Conservation (phyloP, 345 rosid species). For the Barbarea vulgaris region DNA sequence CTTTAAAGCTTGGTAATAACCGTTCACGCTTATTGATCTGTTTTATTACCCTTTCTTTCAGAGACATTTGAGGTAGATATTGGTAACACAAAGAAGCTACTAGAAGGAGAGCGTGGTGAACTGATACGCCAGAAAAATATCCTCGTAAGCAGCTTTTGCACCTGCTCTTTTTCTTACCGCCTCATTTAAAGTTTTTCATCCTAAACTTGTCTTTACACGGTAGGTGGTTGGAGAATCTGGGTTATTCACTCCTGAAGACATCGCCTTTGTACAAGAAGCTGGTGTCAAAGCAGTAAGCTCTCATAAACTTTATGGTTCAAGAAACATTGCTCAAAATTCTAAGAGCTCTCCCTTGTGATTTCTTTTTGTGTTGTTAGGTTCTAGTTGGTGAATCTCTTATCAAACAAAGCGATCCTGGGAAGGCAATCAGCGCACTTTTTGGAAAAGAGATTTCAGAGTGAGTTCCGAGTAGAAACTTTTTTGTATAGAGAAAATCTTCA, state of each 20-base stretch:
- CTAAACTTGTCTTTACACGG: constrained; percentile 24
- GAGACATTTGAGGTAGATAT: constrained; percentile 88
- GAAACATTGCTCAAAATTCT: constrained; percentile 4
- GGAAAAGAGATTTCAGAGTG: constrained; percentile 72
- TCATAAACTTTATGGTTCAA: background rate
- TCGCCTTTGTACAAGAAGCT: constrained; percentile 87
- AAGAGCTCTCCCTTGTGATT: background rate
- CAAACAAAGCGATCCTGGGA: constrained; percentile 71
- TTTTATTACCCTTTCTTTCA: constrained; percentile 36
- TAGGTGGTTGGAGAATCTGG: constrained; percentile 97
- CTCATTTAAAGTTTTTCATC: background rate
- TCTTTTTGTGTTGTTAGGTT: constrained; percentile 51
- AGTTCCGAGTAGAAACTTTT: constrained; percentile 24
- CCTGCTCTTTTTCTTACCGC: background rate
- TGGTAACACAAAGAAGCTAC: constrained; percentile 83
- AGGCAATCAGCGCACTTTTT: constrained; percentile 69
- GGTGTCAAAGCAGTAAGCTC: constrained; percentile 90
- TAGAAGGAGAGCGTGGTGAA: constrained; percentile 81
- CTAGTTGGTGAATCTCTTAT: constrained; percentile 94
- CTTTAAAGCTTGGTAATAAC: background rate
- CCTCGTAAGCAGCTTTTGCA: constrained; percentile 56
- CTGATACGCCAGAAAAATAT: constrained; percentile 69
- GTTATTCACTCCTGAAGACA: constrained; percentile 76
- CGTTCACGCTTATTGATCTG: background rate
- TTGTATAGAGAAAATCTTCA: constrained; percentile 36